Base-by-base conservation (phyloP, 805 yeast genomes). In the Dipodascus albidus region DNA sequence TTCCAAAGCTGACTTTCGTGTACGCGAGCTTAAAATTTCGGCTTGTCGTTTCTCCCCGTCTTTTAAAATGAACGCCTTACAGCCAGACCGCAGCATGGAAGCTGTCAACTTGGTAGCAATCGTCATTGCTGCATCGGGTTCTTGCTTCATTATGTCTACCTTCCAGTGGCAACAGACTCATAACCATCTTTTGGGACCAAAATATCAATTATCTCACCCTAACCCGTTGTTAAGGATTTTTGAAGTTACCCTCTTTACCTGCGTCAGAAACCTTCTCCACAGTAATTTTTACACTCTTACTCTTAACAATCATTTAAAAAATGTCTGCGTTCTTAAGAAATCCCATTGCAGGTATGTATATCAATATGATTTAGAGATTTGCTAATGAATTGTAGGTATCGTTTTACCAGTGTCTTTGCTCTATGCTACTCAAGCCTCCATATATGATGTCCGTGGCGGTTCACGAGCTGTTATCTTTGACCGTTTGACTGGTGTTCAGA, bases 381-480 rank as follows among this genome's bases (percentile, higher is more conserved):
- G 11, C 6, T 27, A 54, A 22, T 60, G 58, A 17, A 38, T 47
- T 6, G 31, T 48, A 22, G 60, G 66, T 33, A 52, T 65, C 33
- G 62, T 66, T 41, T 47, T 67, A 19, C 70, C 70, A 33, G 61
- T 59, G 8, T 49, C 53, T 14, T 81, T 84, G 11, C 55, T 66
- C 23, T 66, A 62, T 55, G 58, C 64, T 11, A 84, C 84, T 4
- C 91, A 88, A 65, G 80, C 85, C 62, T 82, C 97, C 24, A 74
- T 93, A 71, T 93, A 88, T 67, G 98, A 93, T 65, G 99, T 93
- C 41, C 82, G 84, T 65, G 99, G 99, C 56, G 99, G 99, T 53
- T 79, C 87, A 55, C 78, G 99, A 67, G 99, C 97, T 22, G 96
- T 93, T 52, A 86, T 93, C 58, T 93, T 93, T 66, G 98, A 93